A percentile compares a stretch with the other conserved stretches of the same genome.
Conservation (phyloP, 2,329 filamentous ascomycete species). For the Botrytis fabae region DNA sequence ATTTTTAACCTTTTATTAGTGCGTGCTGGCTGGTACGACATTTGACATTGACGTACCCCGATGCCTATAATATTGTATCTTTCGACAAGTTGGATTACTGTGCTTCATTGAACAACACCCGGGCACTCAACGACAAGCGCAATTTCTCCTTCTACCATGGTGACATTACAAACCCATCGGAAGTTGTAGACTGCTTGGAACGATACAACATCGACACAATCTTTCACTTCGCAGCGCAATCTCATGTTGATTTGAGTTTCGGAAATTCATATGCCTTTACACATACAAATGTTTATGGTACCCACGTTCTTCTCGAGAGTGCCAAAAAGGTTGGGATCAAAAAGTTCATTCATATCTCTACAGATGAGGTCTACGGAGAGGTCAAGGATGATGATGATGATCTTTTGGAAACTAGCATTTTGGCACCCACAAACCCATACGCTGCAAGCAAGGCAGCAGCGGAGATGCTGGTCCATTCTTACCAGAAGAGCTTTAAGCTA, state of each 20-base stretch:
- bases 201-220: conserved; percentile 74
- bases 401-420: conserved; percentile 69
- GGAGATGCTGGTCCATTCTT: conserved; percentile 86
- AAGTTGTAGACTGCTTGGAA: conserved; percentile 70
- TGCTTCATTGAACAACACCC: conserved; percentile 76
- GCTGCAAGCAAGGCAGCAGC: conserved; percentile 78
- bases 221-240: conserved; percentile 84
- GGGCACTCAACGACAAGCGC: conserved; percentile 61
- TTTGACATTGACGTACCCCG: conserved; percentile 69
- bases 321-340: conserved; percentile 69
- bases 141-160: conserved; percentile 82
- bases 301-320: conserved; percentile 78
- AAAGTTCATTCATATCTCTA: conserved; percentile 79
- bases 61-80: conserved; percentile 75
- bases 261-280: conserved; percentile 81
- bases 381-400: conserved; percentile 71
- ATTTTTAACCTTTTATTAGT: conserved; percentile 47
- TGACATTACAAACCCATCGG: conserved; percentile 69
- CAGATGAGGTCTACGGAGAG: conserved; percentile 84
- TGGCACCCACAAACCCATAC: conserved; percentile 80
- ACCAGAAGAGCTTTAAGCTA: conserved; percentile 78
- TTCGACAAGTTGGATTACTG: conserved; percentile 87
- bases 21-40: conserved; percentile 83
- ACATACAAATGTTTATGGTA: conserved; percentile 78
- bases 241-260: conserved; percentile 80